These are phyloP conservation scores for Tulasnella sp. DNA, from an alignment of 768 basidiomycete genomes.

Conservation along the genomic window DNA sequence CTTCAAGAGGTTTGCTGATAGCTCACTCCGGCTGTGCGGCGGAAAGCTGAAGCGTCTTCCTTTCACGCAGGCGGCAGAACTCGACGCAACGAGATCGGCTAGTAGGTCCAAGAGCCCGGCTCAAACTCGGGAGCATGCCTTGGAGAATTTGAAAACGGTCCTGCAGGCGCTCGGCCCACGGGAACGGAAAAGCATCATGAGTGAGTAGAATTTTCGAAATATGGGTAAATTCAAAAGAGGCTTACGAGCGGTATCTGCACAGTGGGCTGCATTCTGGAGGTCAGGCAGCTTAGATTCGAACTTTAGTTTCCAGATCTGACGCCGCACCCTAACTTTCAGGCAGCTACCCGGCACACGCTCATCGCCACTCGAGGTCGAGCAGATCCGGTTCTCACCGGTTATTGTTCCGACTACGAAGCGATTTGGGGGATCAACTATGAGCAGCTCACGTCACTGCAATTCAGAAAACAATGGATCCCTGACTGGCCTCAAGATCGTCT, in stretches of 20 bases:
- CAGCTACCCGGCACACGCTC: not conserved
- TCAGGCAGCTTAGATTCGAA: not conserved
- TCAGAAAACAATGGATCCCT: slow-evolving; percentile 22
- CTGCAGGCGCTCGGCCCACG: slow-evolving; percentile 44
- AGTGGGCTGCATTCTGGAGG: slow-evolving; percentile 16
- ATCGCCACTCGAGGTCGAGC: slow-evolving; percentile 6
- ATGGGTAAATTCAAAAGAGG: slow-evolving; percentile 34
- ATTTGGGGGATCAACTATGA: slow-evolving; percentile 23
- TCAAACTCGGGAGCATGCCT: slow-evolving; percentile 40
- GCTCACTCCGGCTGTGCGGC: not conserved
- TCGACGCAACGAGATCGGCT: slow-evolving; percentile 10
- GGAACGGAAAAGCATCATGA: slow-evolving; percentile 45
- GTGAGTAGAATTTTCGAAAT: slow-evolving; percentile 34
- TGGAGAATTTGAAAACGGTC: slow-evolving; percentile 44
- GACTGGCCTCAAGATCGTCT: slow-evolving; percentile 15
- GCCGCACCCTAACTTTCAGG: not conserved
- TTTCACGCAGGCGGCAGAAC: slow-evolving; percentile 15
- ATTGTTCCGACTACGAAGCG: slow-evolving; percentile 21
- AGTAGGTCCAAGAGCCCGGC: not conserved
- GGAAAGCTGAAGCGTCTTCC: not conserved
- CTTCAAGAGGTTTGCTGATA: slow-evolving; percentile 46
- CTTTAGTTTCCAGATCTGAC: not conserved
- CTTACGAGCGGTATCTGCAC: not conserved
- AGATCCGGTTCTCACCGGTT: not conserved
- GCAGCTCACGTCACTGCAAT: slow-evolving; percentile 22